Conservation (phyloP, 164 flowering plant genomes). For the Dillenia turbinata region DNA sequence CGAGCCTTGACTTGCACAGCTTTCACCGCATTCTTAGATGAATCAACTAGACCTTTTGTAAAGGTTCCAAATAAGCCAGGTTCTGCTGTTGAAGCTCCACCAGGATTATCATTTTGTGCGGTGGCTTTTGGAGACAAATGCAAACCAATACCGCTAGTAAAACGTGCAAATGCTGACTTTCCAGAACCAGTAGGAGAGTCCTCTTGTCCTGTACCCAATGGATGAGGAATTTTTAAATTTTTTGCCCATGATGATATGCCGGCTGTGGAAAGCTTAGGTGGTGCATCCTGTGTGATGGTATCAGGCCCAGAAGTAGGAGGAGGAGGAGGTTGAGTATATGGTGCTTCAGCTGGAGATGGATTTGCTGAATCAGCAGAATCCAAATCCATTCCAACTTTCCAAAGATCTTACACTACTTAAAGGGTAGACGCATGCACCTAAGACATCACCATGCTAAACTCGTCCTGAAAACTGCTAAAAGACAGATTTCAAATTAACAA, state of each 20-base stretch:
- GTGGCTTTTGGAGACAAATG: conserved; percentile 76
- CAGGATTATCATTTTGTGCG: conserved; percentile 34
- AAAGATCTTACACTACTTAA: too few species aligned
- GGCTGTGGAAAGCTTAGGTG: conserved; percentile 55
- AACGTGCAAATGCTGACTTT: conserved; percentile 73
- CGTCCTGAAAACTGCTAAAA: too few species aligned
- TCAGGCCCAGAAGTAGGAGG: conserved; percentile 31
- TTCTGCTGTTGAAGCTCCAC: conserved; percentile 39
- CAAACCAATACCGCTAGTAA: conserved; percentile 74
- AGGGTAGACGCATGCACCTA: too few species aligned
- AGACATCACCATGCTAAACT: too few species aligned
- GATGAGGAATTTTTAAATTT: conserved; percentile 68
- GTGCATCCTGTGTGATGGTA: conserved; percentile 32
- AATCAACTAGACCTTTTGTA: conserved; percentile 84
- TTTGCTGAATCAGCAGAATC: conserved; percentile 33
- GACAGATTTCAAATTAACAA: too few species aligned
- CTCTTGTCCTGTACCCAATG: conserved; percentile 37
- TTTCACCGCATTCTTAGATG: conserved; percentile 88
- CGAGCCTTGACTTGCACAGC: conserved; percentile 98
- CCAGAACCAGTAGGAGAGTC: conserved; percentile 48
- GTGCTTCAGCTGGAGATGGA: conserved; percentile 23
- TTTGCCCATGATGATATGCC: conserved; percentile 82
- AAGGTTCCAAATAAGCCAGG: conserved; percentile 72
- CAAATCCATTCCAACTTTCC: conserved; percentile 33
- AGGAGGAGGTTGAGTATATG: conserved; percentile 27